Evolutionary conservation across 257 asterid species (phyloP).

Genomic region (Fraxinus pennsylvanica): DNA sequence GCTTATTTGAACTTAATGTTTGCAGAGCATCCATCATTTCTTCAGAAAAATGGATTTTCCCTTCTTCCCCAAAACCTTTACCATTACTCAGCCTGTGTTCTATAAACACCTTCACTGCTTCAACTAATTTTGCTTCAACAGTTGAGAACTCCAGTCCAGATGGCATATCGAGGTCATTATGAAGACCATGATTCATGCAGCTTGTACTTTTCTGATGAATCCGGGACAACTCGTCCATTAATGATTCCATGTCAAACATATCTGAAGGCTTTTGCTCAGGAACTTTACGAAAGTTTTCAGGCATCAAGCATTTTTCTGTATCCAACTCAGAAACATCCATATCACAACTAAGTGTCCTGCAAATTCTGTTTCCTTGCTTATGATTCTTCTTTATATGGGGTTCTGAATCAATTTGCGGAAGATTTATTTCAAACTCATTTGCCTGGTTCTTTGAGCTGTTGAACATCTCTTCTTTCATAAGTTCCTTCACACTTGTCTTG

Average conservation of each 20-base stretch:
- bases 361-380: slow-evolving; percentile 40
- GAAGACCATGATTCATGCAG: slow-evolving; percentile 31
- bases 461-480: slow-evolving; percentile 88
- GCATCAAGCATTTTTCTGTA: slow-evolving; percentile 29
- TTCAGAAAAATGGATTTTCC: slow-evolving; percentile 41
- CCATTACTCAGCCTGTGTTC: slow-evolving; percentile 48
- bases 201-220: slow-evolving; percentile 33
- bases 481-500: slow-evolving; percentile 78
- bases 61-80: slow-evolving; percentile 51
- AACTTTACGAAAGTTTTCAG: slow-evolving; percentile 25
- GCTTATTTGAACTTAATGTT: slow-evolving; percentile 51
- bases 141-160: slow-evolving; percentile 37
- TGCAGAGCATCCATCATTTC: slow-evolving; percentile 73
- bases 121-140: slow-evolving; percentile 61
- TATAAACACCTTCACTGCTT: slow-evolving; percentile 60
- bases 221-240: slow-evolving; percentile 52
- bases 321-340: slow-evolving; percentile 48
- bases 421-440: slow-evolving; percentile 37
- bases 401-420: slow-evolving; percentile 31
- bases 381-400: slow-evolving; percentile 40
- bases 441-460: slow-evolving; percentile 34
- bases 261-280: slow-evolving; percentile 33
- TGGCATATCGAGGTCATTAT: slow-evolving; percentile 33
- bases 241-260: slow-evolving; percentile 48
- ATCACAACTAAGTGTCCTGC: slow-evolving; percentile 29